Conservation (phyloP, 306 rosid species). For the Acacia crassicarpa region DNA sequence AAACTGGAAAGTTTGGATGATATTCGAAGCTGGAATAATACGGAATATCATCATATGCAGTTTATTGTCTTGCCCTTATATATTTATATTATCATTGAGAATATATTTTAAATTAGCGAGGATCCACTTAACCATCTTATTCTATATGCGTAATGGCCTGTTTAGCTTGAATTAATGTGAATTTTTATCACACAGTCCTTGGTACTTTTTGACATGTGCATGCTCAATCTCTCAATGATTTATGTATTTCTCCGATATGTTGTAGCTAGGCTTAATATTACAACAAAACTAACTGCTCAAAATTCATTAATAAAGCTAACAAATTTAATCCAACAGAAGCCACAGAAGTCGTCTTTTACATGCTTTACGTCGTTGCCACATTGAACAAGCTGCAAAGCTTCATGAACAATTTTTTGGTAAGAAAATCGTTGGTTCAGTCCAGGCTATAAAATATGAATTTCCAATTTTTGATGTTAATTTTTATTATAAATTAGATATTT, state of each 20-base stretch:
- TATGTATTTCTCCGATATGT: neutral
- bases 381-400: too few relatives aligned
- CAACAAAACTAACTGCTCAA: too few relatives aligned
- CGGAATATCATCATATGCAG: neutral
- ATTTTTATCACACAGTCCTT: neutral
- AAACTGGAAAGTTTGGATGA: neutral
- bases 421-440: too few relatives aligned
- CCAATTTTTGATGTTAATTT: too few relatives aligned
- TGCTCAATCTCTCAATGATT: too few relatives aligned
- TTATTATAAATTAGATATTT: neutral
- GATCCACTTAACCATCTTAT: neutral
- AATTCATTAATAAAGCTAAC: too few relatives aligned
- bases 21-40: neutral
- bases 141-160: neutral
- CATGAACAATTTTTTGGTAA: too few relatives aligned
- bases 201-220: neutral
- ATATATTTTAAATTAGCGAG: neutral
- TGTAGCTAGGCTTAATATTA: too few relatives aligned
- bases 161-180: neutral
- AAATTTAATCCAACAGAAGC: too few relatives aligned
- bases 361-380: too few relatives aligned
- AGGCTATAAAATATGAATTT: too few relatives aligned
- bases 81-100: neutral
- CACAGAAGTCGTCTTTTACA: too few relatives aligned
- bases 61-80: neutral